Evolutionary conservation across 2,329 filamentous ascomycete species (phyloP), one percentile per base, ranked within the genome.

Genomic region (Colletotrichum somersetense): DNA sequence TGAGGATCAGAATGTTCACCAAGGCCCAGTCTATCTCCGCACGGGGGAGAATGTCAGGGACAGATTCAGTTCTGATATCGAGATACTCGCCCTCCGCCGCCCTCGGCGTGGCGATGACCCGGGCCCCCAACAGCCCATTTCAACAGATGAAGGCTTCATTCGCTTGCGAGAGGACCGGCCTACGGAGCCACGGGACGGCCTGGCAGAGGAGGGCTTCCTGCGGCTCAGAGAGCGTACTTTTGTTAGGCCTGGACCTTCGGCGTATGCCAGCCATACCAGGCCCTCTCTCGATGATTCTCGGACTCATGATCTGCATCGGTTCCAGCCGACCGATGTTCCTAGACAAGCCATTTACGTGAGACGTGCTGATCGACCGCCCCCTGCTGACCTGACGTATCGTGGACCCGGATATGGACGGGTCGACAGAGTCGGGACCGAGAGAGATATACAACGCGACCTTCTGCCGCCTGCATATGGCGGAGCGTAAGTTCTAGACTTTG

Each of bases 1-100:
- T 81, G 81, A 83, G 73, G 80, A 83, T 74, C 78, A 81, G 40
- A 81, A 80, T 30, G 30, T 55, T 40, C 67, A 46, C 20, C 44
- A 42, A 23, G 53, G 59, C 30, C 53, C 52, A n/a, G 23, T 71
- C 42, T 48, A 61, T n/a, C 56, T 67, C 80, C 80, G 20, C 82
- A 82, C 65, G 81, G 72, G 81, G 81, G 73, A 80, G 79, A 67
- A 76, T 82, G 46, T 72, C 75, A 68, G 74, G 44, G 64, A 66
- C 64, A 52, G 66, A 63, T 68, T 75, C 42, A 66, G 65, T 44
- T 65, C 71, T 33, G 62, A 74, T 56, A 58, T 67, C 12, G 69
- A 72, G 44, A 73, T 75, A 3, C 48, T 74, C n/a, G 52, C 75
- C 30, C 52, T 73, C 16, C 69, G 67, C 42, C 74, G 67, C 14